Conservation (phyloP, 2,329 filamentous ascomycete species). For the Aspergillus sclerotialis region DNA sequence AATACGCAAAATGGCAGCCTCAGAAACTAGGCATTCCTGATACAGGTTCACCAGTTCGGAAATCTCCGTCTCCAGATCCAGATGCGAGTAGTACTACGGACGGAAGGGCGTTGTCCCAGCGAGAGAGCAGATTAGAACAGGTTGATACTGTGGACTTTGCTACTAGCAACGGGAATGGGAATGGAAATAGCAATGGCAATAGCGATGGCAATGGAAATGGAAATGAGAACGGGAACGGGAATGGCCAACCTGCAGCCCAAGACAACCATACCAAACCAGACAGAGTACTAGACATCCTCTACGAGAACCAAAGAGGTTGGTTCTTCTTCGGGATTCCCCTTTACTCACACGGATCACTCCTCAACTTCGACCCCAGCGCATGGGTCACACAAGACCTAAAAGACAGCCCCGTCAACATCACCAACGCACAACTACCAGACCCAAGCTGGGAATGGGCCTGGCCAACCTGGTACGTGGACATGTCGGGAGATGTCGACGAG, state of each 20-base stretch:
- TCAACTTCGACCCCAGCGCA: slow-evolving; percentile 74
- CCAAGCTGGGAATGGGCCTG: slow-evolving; percentile 90
- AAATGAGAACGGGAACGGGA: background rate
- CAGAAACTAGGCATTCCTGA: slow-evolving; percentile 46
- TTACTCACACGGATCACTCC: slow-evolving; percentile 80
- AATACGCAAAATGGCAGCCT: slow-evolving; percentile 47
- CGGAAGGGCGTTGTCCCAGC: background rate
- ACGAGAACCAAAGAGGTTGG: slow-evolving; percentile 88
- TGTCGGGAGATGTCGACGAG: slow-evolving; percentile 75
- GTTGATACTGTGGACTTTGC: slow-evolving; percentile 11
- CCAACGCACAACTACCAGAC: slow-evolving; percentile 86
- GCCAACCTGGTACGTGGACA: slow-evolving; percentile 66
- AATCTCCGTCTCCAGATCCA: background rate
- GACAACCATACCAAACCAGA: slow-evolving; percentile 17
- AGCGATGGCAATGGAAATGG: slow-evolving; percentile 1
- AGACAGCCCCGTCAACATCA: slow-evolving; percentile 60
- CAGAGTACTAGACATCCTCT: slow-evolving; percentile 72
- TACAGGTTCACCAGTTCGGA: background rate
- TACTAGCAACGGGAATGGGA: background rate
- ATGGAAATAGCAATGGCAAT: background rate
- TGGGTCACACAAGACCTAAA: slow-evolving; percentile 68
- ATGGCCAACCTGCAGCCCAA: slow-evolving; percentile 1
- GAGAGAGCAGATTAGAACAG: slow-evolving; percentile 1
- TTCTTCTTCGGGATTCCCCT: slow-evolving; percentile 83
- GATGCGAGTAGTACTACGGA: too few relatives aligned